Evolutionary conservation across 768 basidiomycete genomes (phyloP), one percentile per base, ranked within the genome.

Genomic region (Agrocybe pediades): DNA sequence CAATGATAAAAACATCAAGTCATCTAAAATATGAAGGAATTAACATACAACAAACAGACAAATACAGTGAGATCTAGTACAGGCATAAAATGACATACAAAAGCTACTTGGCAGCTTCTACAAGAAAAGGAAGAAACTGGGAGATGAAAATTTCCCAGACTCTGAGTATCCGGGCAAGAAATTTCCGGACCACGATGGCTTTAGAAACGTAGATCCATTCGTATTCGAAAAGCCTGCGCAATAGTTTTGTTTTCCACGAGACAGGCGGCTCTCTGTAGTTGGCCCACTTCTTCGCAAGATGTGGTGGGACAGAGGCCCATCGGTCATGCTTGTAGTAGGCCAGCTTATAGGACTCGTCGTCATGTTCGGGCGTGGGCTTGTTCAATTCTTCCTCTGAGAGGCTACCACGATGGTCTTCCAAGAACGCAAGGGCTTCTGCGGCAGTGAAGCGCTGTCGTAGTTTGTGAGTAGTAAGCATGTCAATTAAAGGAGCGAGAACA

Each of bases 401-500:
- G 23, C 53, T n/a, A 25, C 45, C 24, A 20, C 21, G 27, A 16
- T 39, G 15, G 11, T 56, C 26, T 29, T 65, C 62, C 27, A 71
- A 61, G 49, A 71, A 71, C n/a, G 19, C 23, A 20, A 68, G 59
- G 17, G 70, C 69, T 27, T 63, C 57, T 1, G 42, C 19, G 21
- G 66, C 66, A 1, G 67, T 67, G 39, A 71, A 67, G 1, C 70
- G 62, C 2, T 23, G 24, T 0, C 30, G 7, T 11, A 71, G 41
- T 26, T 68, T 39, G 1, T 63, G 54, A 2, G 65, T 67, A 2
- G 62, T 59, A 64, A 70, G 65, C 40, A 46, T 57, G 43, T 69
- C 68, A 1, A 71, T 41, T 15, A 69, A 52, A 3, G 68, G 68
- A 2, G 67, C 69, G 5, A 71, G 42, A 49, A 69, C 51, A 1